Evolutionary conservation across 441 rosid genomes (phyloP).

Genomic region (Populus tomentosa): DNA sequence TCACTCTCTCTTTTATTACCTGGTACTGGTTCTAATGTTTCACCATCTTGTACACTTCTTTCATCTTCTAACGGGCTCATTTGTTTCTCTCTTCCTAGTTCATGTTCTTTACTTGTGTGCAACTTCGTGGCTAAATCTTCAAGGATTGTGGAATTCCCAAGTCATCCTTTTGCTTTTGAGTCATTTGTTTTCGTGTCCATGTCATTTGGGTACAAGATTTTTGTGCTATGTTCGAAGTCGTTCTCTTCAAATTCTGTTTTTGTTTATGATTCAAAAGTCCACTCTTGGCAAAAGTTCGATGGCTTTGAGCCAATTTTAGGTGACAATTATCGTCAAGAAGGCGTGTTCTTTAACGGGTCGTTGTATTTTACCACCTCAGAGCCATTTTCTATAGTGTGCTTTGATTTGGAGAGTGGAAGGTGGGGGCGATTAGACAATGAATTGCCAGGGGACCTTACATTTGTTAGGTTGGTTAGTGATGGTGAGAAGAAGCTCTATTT

Average conservation of each 20-base stretch:
- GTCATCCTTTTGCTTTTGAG: constrained; percentile 56
- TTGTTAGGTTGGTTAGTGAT: constrained; percentile 56
- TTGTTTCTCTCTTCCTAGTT: constrained; percentile 52
- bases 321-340: constrained; percentile 49
- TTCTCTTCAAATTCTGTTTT: constrained; percentile 35
- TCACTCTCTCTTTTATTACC: constrained; percentile 38
- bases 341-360: constrained; percentile 49
- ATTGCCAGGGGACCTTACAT: constrained; percentile 52
- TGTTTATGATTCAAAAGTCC: constrained; percentile 49
- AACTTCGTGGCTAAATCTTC: constrained; percentile 62
- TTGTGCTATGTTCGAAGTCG: constrained; percentile 36
- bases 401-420: constrained; percentile 40
- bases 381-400: constrained; percentile 50
- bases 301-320: constrained; percentile 38
- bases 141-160: constrained; percentile 49
- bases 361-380: constrained; percentile 57
- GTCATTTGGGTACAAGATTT: constrained; percentile 50
- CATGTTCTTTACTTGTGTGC: constrained; percentile 52
- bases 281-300: constrained; percentile 45
- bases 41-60: constrained; percentile 33
- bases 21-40: constrained; percentile 9
- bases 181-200: constrained; percentile 54
- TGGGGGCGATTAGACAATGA: constrained; percentile 35
- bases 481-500: constrained; percentile 48
- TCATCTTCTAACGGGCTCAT: constrained; percentile 67